Base-by-base conservation (phyloP, 2,329 filamentous ascomycete species). In the Daldinia sp. region DNA sequence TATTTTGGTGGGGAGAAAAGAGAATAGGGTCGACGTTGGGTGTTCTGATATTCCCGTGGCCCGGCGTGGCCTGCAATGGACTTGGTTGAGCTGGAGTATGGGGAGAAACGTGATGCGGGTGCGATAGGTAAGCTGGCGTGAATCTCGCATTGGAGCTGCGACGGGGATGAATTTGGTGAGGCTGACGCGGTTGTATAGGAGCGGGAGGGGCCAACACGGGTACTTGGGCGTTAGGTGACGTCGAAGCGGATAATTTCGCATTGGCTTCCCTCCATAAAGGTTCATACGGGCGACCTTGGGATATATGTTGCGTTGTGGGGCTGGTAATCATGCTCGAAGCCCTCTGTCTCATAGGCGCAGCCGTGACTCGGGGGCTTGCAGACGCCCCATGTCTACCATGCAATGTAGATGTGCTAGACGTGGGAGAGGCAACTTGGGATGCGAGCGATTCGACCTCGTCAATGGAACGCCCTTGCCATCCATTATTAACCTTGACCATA, bases 401-500 rank as follows among this genome's bases (percentile, higher is more conserved):
- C 66, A 87, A 70, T 57, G 85, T 83, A 25, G 87, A 84, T 59
- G 82, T 79, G 76, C 84, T 84, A 49, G 89, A 83, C 30, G 83
- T 80, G 23, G 88, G 87, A 1, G 90, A 92, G 17, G 82, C 85
- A 60, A 84, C 84, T 55, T 90, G 87, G 1, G 91, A 92, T 8
- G 91, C 87, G 37, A 92, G 79, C 47, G 86, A 87, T 77, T 94
- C 92, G 27, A 94, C 86, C 76, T 94, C 91, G 57, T 90, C 88
- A 60, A 95, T 87, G 15, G 87, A 88, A 66, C 90, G 88, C 50
- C 89, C 85, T 77, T 96, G 91, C 90, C 93, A 95, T 61, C 92
- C 93, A 73, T 96, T 89, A 74, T 93, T 92, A 37, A 97, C 91
- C 77, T 97, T 97, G 74, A 96, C 85, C 85, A 96, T 95, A 67